phyloP scores from a whole-genome alignment of 192 early-diverging fungal species.

The Spizellomyces sp. region DNA sequence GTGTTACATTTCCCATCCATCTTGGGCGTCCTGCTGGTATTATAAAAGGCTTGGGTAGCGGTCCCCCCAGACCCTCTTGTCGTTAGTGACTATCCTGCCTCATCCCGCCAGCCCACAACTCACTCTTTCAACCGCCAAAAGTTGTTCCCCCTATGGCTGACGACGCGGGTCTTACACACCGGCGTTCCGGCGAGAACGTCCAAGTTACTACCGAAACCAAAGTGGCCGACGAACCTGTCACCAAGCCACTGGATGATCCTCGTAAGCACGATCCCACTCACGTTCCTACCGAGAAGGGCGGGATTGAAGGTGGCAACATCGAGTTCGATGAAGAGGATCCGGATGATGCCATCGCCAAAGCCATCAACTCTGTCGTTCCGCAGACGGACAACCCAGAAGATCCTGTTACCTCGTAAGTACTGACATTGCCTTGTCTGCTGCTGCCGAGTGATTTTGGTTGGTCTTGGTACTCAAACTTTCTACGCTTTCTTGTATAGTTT shows the following conservation, averaged over 20 bases:
- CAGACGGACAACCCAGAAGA: conserved; percentile 7
- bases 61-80: no score
- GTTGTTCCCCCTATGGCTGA: no score
- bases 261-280: background rate
- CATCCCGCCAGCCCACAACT: no score
- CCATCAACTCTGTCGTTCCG: conserved; percentile 20
- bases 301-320: conserved; percentile 7
- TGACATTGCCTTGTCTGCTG: no score
- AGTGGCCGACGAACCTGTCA: background rate
- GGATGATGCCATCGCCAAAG: conserved; percentile 10
- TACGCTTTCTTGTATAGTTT: background rate
- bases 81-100: no score
- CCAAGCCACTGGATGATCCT: background rate
- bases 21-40: no score
- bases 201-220: background rate
- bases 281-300: conserved; percentile 17
- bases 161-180: no score
- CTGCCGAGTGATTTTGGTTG: no score
- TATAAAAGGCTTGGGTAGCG: no score
- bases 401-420: conserved; percentile 1
- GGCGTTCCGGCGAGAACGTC: no score
- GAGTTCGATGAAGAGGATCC: conserved; percentile 14
- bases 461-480: background rate
- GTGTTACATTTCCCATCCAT: no score
- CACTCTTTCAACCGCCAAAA: no score